A percentile compares a stretch with the other conserved stretches of the same genome.
These are phyloP conservation scores for Rubroshorea leprosula DNA, from an alignment of 345 rosid genomes.

Conservation along the genomic window DNA sequence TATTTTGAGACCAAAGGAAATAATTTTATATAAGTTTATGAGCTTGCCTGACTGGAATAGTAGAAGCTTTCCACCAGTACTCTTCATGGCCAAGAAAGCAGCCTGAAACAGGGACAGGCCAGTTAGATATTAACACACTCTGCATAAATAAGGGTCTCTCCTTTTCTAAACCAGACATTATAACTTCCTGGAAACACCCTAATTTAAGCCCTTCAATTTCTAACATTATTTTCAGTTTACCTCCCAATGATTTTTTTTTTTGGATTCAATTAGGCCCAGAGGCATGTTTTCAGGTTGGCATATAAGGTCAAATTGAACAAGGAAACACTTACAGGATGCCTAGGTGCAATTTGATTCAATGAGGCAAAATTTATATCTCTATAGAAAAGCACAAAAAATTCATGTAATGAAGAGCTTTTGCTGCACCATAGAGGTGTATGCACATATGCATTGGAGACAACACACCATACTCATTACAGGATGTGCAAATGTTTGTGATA, in stretches of 20 bases:
- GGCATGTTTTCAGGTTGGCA: too few species aligned
- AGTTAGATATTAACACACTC: conserved; percentile 1
- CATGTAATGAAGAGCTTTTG: too few species aligned
- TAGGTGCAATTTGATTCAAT: too few species aligned
- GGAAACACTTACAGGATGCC: too few species aligned
- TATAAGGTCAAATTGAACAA: too few species aligned
- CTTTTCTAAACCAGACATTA: not conserved
- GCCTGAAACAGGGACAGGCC: conserved; percentile 44
- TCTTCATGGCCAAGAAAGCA: conserved; percentile 90
- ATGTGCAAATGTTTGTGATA: not conserved
- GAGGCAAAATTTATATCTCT: too few species aligned
- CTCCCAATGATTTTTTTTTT: not conserved
- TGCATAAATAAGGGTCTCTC: not conserved
- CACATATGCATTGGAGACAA: too few species aligned
- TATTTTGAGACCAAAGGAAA: conserved; percentile 1
- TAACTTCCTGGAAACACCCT: too few species aligned
- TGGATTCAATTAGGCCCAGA: too few species aligned
- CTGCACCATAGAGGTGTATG: too few species aligned
- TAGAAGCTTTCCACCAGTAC: conserved; percentile 88
- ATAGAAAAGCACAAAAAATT: too few species aligned
- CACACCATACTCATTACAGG: too few species aligned
- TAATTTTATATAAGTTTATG: not conserved
- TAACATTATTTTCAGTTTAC: not conserved
- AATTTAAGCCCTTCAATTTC: not conserved
- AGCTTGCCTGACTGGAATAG: conserved; percentile 92